Conservation (phyloP, 2,329 filamentous ascomycete species). For the Calonectria pauciramosa region DNA sequence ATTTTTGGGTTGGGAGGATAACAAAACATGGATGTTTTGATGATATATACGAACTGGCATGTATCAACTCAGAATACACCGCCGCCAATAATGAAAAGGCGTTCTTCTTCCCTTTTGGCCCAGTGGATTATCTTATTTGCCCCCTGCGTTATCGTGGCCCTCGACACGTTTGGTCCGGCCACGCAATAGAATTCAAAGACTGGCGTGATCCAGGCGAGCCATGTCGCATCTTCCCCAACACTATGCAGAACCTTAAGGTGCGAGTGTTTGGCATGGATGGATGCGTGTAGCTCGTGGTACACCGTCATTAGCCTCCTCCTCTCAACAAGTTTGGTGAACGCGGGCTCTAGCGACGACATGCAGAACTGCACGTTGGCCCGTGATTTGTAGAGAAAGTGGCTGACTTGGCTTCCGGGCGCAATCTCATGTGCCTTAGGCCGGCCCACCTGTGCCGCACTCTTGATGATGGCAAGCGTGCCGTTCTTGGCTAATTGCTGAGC, state of each 20-base stretch:
- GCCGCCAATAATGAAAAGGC: conserved; percentile 97
- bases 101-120: conserved; percentile 91
- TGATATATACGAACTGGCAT: conserved; percentile 35
- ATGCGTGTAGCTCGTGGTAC: conserved; percentile 87
- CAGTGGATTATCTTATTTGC: conserved; percentile 93
- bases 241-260: conserved; percentile 90
- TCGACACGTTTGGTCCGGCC: conserved; percentile 79
- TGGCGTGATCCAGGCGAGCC: conserved; percentile 91
- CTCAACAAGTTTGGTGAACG: conserved; percentile 71
- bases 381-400: conserved; percentile 97
- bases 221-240: conserved; percentile 80
- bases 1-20: conserved; percentile 30
- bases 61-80: conserved; percentile 75
- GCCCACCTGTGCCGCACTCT: conserved; percentile 76
- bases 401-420: conserved; percentile 82
- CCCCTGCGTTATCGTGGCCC: conserved; percentile 80
- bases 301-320: conserved; percentile 83
- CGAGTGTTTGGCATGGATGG: conserved; percentile 86
- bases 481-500: conserved; percentile 80
- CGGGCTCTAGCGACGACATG: conserved; percentile 84
- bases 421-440: conserved; percentile 82
- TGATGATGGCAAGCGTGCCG: conserved; percentile 81
- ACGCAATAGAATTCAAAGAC: conserved; percentile 96
- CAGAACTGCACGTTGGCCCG: conserved; percentile 95
- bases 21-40: conserved; percentile 30